Evolutionary conservation across 2,329 filamentous ascomycete genomes (phyloP), one percentile per base, ranked within the genome.

Genomic region (Rhinocladiella similis): DNA sequence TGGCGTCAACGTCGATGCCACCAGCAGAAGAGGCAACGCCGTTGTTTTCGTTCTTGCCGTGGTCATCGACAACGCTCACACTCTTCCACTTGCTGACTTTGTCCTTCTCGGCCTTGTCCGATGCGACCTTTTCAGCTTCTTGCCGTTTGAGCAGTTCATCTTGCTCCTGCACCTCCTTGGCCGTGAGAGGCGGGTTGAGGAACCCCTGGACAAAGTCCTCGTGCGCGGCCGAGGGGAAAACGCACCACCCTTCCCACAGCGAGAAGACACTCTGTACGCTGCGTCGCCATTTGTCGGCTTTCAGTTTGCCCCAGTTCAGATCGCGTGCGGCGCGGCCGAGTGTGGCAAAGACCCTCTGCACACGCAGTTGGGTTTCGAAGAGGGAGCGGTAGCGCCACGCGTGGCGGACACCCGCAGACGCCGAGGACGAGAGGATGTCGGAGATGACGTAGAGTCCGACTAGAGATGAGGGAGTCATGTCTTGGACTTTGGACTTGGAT

Each of bases 371-470:
- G 0, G 79, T 77, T 69, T 95, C 91, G 60, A 96, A 91, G 2
- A 93, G 80, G 63, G 89, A 85, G 19, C 91, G 81, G 68, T 91
- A 96, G 51, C 91, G 87, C 90, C 91, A 96, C 2, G 90, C 89
- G 69, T 92, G 89, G 1, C 89, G 85, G 20, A 93, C 86, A 1
- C 87, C 88, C 61, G 88, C 89, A 9, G 86, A 90, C 4, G 83
- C 80, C 1, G 88, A 90, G 1, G 89, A 89, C 0, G 89, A 89
- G 12, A 96, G 79, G 45, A 96, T 88, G 69, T 97, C 92, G 27
- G 81, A 85, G 49, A 90, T 81, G 50, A 94, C 79, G 68, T 95
- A 96, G 2, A 97, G 79, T 1, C 84, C 92, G 18, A 96, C 86
- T 1, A 96, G 79, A 64, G 87, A 90, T 1, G 90, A 84, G 1